Base-by-base conservation (phyloP, 2,329 filamentous ascomycete genomes). In the Pseudogymnoascus sp. region DNA sequence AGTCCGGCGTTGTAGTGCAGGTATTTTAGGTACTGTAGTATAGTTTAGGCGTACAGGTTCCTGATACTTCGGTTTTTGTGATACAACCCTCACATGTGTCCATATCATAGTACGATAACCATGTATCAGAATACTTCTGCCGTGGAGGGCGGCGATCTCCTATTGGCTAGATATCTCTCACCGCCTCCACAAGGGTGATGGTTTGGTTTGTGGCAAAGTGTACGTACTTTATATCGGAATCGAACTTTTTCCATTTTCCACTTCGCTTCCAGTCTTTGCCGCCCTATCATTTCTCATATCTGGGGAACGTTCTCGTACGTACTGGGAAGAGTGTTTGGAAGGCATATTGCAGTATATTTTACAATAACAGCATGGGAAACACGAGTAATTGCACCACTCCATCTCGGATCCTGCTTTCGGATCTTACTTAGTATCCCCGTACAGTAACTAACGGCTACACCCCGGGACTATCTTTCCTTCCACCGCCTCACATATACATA, bases 201-300 rank as follows among this genome's bases (percentile, higher is more conserved):
- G 45, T 18, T 52, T 31, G 45, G 27, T n/a, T 25, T 52, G 45
- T 52, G 45, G 45, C 45, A 52, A 52, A 45, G 40, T 45, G 12
- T 10, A 12, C 35, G 35, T 40, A 45, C 10, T 18, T 8, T 45
- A 25, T 52, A 25, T 52, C 45, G 27, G 45, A 21, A 21, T 12
- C 33, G 18, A 45, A 45, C 21, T 45, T 45, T 45, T 45, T 27
- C 40, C 29, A 33, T 33, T 18, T 55, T 29, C 12, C 10, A 21
- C 39, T 12, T 31, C 45, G 25, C 48, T 55, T 33, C 48, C 48
- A 52, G n/a, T 55, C 9, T 21, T 21, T 55, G 48, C 48, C 48
- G 48, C 48, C 48, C 48, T 55, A 55, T 55, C 48, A 55, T 55
- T 55, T 55, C 48, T 55, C 48, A 55, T 55, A 55, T 55, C 48